These are phyloP conservation scores for Teratosphaeriaceae sp. DNA, from an alignment of 2,329 filamentous ascomycete species.

Conservation along the genomic window DNA sequence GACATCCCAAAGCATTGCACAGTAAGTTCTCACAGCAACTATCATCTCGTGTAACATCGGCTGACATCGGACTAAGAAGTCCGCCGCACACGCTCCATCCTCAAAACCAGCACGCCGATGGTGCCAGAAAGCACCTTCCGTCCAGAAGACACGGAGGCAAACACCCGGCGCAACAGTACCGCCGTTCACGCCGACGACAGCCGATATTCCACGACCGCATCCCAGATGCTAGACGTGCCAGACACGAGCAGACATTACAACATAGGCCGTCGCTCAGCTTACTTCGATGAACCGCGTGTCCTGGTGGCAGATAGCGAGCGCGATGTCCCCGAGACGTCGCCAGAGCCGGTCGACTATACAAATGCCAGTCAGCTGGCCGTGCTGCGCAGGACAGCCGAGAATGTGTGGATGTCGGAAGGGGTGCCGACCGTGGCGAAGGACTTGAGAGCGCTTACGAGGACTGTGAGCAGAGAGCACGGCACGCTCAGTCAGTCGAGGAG, in stretches of 20 bases:
- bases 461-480: conserved; percentile 20
- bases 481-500: conserved; percentile 23
- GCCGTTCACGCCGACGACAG: conserved; percentile 14
- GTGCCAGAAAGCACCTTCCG: conserved; percentile 8
- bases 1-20: no score
- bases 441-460: conserved; percentile 19
- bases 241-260: conserved; percentile 9
- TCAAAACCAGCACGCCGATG: conserved; percentile 14
- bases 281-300: conserved; percentile 11
- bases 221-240: conserved; percentile 9
- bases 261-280: conserved; percentile 8
- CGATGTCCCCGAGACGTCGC: conserved; percentile 19
- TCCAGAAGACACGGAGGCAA: conserved; percentile 17
- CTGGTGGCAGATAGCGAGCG: conserved; percentile 18
- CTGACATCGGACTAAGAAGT: conserved; percentile 1
- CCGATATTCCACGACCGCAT: conserved; percentile 20
- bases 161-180: conserved; percentile 24
- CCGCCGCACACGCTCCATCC: conserved; percentile 16
- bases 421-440: conserved; percentile 11
- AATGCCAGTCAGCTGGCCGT: conserved; percentile 11
- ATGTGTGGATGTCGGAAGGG: conserved; percentile 11
- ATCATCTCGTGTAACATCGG: no score
- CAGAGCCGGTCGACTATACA: conserved; percentile 11
- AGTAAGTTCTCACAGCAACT: no score
- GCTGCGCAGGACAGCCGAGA: conserved; percentile 9